Evolutionary conservation across 768 basidiomycete species (phyloP).

Genomic region (Lentinula sp.): DNA sequence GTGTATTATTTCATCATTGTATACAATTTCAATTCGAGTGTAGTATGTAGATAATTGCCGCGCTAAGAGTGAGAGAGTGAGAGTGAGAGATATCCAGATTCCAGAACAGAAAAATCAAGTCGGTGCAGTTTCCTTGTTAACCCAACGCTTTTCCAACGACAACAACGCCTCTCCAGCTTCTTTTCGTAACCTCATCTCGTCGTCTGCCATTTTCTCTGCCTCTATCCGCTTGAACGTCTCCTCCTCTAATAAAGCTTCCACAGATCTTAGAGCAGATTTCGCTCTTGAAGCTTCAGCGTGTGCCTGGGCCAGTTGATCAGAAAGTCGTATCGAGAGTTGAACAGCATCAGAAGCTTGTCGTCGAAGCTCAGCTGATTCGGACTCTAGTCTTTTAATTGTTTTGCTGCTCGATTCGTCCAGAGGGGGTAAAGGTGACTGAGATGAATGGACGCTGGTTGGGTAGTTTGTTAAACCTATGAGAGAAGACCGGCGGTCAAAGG

Average conservation of each 20-base stretch:
- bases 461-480: constrained; percentile 26
- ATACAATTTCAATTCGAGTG: not conserved
- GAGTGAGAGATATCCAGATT: not conserved
- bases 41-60: not conserved
- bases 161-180: constrained; percentile 45
- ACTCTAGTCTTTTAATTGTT: constrained; percentile 55
- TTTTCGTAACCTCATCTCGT: constrained; percentile 40
- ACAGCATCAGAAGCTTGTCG: constrained; percentile 66
- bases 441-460: constrained; percentile 7
- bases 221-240: constrained; percentile 54
- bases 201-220: constrained; percentile 45
- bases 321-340: constrained; percentile 55
- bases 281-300: constrained; percentile 55
- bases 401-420: constrained; percentile 21
- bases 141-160: constrained; percentile 22
- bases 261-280: constrained; percentile 44
- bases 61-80: not conserved
- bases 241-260: constrained; percentile 55
- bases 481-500: constrained; percentile 37
- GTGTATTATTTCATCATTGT: not conserved
- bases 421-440: constrained; percentile 18
- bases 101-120: not conserved
- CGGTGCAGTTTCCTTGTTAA: not conserved
- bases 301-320: constrained; percentile 64
- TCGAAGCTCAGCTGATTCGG: constrained; percentile 58